These are phyloP conservation scores for Glarea lozoyensis DNA, from an alignment of 495 filamentous ascomycete genomes.

Conservation along the genomic window DNA sequence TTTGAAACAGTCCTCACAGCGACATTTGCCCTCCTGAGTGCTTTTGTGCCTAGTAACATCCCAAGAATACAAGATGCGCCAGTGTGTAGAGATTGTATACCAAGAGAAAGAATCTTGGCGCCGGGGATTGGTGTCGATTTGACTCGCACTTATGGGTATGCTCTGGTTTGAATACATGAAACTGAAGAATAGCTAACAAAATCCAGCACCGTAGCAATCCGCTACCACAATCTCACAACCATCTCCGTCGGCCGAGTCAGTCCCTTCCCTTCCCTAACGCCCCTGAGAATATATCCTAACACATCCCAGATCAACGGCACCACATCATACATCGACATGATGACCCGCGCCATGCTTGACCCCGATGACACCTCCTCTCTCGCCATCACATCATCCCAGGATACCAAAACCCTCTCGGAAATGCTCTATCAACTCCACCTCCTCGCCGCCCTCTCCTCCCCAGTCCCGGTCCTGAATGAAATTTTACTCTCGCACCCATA, in stretches of 20 bases:
- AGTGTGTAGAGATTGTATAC: conserved; percentile 2
- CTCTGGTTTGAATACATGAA: neutral
- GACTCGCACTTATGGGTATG: conserved; percentile 6
- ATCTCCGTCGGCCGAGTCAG: neutral
- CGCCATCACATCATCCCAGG: conserved; percentile 1
- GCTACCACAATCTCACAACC: conserved; percentile 3
- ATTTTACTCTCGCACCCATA: neutral
- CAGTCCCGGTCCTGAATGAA: neutral
- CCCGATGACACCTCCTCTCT: neutral
- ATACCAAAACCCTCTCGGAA: neutral
- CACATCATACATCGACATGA: neutral
- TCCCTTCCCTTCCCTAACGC: neutral
- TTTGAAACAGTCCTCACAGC: neutral
- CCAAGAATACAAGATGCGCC: too few relatives aligned
- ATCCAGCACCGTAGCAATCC: conserved; percentile 2
- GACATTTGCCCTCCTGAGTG: too few relatives aligned
- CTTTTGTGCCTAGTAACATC: too few relatives aligned
- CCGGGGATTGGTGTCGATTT: conserved; percentile 4
- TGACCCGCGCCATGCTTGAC: neutral
- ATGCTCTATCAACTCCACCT: neutral
- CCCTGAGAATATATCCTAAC: neutral
- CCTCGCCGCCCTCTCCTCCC: neutral
- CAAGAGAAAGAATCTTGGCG: conserved; percentile 3
- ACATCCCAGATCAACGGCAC: neutral
- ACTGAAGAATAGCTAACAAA: neutral